These are phyloP conservation scores for Dichomitus squalens DNA, from an alignment of 1,284 basidiomycete genomes.

Conservation along the genomic window DNA sequence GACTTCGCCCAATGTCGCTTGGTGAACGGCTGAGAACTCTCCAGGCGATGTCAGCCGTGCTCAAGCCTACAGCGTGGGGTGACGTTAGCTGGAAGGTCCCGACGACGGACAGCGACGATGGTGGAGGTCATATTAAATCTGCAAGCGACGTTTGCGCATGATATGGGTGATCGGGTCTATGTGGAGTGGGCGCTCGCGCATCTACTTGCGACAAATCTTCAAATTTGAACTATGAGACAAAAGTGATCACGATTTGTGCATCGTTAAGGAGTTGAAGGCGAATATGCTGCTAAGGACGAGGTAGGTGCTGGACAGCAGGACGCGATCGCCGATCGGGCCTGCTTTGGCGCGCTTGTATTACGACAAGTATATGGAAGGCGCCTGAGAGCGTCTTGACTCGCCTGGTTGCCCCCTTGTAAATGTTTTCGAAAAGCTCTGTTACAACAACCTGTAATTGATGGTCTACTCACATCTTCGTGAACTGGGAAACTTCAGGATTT, in stretches of 20 bases:
- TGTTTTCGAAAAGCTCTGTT: too few species aligned
- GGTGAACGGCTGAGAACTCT: constrained; percentile 63
- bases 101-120: constrained; percentile 43
- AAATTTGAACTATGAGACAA: constrained; percentile 40
- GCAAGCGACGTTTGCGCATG: constrained; percentile 30
- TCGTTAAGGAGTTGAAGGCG: constrained; percentile 17
- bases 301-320: constrained; percentile 36
- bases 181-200: constrained; percentile 44
- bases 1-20: constrained; percentile 58
- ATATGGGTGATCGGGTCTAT: constrained; percentile 36
- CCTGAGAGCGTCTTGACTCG: too few species aligned
- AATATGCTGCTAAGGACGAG: constrained; percentile 4
- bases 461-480: too few species aligned
- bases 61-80: constrained; percentile 72
- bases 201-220: constrained; percentile 45
- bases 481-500: too few species aligned
- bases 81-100: constrained; percentile 74
- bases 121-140: constrained; percentile 42
- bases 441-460: too few species aligned
- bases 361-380: too few species aligned
- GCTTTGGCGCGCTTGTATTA: too few species aligned
- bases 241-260: constrained; percentile 27
- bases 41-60: constrained; percentile 72
- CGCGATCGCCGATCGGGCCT: too few species aligned
- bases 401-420: too few species aligned